Evolutionary conservation across 139 green algal species (phyloP).

Genomic region (Astrephomene gubernaculifera): DNA sequence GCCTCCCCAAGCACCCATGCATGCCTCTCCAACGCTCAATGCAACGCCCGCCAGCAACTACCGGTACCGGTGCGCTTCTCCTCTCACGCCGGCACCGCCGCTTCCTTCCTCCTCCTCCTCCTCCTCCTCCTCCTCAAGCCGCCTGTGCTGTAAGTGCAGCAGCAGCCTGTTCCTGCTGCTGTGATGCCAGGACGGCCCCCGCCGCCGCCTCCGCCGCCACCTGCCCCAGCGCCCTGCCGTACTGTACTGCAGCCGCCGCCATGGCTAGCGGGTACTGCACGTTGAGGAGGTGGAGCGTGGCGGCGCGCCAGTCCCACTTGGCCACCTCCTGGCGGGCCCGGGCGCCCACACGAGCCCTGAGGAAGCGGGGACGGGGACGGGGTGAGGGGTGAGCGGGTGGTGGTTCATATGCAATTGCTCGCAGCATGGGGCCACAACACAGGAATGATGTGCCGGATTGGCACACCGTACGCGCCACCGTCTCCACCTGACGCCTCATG

Average conservation of each 20-base stretch:
- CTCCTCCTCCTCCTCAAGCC: not conserved
- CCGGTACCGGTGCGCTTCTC: no score
- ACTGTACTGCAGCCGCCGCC: constrained; percentile 58
- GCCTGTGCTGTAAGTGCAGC: not conserved
- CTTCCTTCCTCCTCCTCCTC: no score
- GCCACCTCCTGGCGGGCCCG: constrained; percentile 60
- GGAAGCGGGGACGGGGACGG: not conserved
- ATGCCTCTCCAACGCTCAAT: no score
- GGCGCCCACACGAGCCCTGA: constrained; percentile 40
- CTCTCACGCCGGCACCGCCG: no score
- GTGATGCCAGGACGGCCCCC: not conserved
- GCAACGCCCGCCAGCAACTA: no score
- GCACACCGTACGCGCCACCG: no score
- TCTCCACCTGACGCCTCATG: no score
- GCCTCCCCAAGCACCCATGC: no score
- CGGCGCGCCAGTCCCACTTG: constrained; percentile 73
- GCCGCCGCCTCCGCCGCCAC: constrained; percentile 2
- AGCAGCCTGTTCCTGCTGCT: not conserved
- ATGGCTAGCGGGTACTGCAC: constrained; percentile 68
- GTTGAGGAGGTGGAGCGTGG: constrained; percentile 65
- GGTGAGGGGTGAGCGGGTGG: no score
- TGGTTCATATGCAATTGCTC: no score
- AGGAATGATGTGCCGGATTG: no score
- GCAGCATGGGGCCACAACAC: no score
- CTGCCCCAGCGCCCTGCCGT: constrained; percentile 28